Evolutionary conservation across 2,329 filamentous ascomycete genomes (phyloP).

Genomic region (Cladosporium sp.): DNA sequence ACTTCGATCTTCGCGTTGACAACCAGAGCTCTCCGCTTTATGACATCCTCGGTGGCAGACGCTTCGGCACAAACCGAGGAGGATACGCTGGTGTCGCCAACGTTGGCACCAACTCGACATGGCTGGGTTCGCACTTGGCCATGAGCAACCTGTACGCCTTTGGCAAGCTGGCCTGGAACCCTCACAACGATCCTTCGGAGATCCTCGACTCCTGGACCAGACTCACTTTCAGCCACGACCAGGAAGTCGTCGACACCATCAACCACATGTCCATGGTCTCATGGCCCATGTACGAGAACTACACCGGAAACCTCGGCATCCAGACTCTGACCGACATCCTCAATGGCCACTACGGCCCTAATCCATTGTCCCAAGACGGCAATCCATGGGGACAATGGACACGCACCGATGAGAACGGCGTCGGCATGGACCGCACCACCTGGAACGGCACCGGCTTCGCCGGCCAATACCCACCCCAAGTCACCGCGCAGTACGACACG

Average conservation of each 20-base stretch:
- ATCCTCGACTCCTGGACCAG: slow-evolving; percentile 67
- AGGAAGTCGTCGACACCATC: slow-evolving; percentile 58
- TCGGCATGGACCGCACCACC: slow-evolving; percentile 73
- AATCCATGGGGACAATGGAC: slow-evolving; percentile 75
- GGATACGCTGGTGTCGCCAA: slow-evolving; percentile 69
- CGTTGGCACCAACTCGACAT: slow-evolving; percentile 65
- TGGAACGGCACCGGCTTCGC: slow-evolving; percentile 66
- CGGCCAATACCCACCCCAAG: slow-evolving; percentile 64
- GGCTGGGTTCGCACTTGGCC: slow-evolving; percentile 68
- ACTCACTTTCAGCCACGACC: slow-evolving; percentile 62
- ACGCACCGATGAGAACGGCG: slow-evolving; percentile 57
- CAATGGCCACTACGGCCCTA: slow-evolving; percentile 67
- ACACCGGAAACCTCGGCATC: slow-evolving; percentile 68
- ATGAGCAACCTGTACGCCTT: slow-evolving; percentile 74
- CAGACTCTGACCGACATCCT: slow-evolving; percentile 70
- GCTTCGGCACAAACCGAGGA: slow-evolving; percentile 58
- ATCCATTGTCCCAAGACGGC: slow-evolving; percentile 64
- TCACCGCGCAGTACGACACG: slow-evolving; percentile 60
- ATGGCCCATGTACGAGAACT: slow-evolving; percentile 71
- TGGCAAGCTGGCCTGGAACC: slow-evolving; percentile 66
- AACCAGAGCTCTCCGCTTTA: slow-evolving; percentile 56
- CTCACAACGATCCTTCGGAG: slow-evolving; percentile 47
- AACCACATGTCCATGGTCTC: slow-evolving; percentile 65
- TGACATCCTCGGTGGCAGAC: slow-evolving; percentile 61
- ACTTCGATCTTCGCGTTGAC: slow-evolving; percentile 67